phyloP scores from a whole-genome alignment of 148 eudicot genomes.

The Dysphania ambrosioides region DNA sequence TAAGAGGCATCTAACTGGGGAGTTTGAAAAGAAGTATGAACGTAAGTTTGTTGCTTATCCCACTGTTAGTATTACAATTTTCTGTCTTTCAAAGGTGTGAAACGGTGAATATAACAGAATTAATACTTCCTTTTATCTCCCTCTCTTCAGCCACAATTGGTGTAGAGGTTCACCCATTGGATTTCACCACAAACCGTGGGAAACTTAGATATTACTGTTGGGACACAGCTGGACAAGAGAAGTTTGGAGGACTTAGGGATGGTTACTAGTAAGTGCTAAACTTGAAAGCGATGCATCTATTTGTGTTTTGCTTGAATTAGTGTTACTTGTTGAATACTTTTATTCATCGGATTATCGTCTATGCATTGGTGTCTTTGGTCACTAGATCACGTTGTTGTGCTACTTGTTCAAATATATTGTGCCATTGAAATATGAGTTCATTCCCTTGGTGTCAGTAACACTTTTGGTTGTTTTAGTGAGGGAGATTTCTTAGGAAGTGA shows the following conservation, averaged over 20 bases:
- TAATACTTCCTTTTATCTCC: not conserved
- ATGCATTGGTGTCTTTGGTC: not conserved
- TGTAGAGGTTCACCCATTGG: slow-evolving; percentile 41
- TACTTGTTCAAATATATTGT: not conserved
- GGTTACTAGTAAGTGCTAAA: slow-evolving; percentile 33
- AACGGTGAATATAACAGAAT: not conserved
- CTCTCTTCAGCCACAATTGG: slow-evolving; percentile 36
- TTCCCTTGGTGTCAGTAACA: too few species aligned
- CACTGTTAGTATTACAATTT: not conserved
- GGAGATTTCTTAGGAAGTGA: not conserved
- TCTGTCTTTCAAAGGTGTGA: not conserved
- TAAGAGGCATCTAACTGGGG: slow-evolving; percentile 27
- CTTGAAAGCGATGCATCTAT: not conserved
- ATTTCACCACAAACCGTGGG: slow-evolving; percentile 34
- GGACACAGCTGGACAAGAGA: slow-evolving; percentile 49
- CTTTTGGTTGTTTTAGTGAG: not conserved
- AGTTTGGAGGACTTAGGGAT: slow-evolving; percentile 40
- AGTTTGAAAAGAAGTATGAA: slow-evolving; percentile 30
- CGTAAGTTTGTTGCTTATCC: slow-evolving; percentile 6
- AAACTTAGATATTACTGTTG: slow-evolving; percentile 35
- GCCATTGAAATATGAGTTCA: too few species aligned
- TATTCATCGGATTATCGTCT: not conserved
- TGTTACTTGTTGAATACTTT: not conserved
- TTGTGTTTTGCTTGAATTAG: too few species aligned
- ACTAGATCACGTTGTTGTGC: not conserved